Percentiles rank a stretch among this genome's conserved stretches.
Conservation (phyloP, 257 asterid genomes). For the Scutellaria baicalensis region DNA sequence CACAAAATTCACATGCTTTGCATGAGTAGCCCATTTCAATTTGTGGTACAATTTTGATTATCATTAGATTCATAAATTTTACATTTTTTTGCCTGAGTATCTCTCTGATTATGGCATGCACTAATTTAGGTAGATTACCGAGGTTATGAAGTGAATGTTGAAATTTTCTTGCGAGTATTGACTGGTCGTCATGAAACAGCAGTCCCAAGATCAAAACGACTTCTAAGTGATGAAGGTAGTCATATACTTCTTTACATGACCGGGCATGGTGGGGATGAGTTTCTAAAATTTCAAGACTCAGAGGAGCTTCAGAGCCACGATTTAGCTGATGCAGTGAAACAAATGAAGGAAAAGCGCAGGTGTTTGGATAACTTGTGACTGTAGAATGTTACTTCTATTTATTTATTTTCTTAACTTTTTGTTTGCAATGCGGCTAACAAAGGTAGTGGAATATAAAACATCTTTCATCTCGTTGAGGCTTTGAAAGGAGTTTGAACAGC, state of each 20-base stretch:
- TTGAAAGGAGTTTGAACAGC: constrained; percentile 1
- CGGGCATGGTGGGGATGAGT: constrained; percentile 98
- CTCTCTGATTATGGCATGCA: constrained; percentile 24
- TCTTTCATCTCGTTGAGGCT: constrained; percentile 3
- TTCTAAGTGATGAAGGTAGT: constrained; percentile 97
- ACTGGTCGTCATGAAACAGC: constrained; percentile 94
- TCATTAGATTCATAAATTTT: not conserved
- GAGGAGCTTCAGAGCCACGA: constrained; percentile 99
- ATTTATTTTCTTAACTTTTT: no score
- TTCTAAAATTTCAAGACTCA: constrained; percentile 93
- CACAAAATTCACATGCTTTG: not conserved
- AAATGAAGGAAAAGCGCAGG: constrained; percentile 99
- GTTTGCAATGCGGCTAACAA: not conserved
- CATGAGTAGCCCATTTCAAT: not conserved
- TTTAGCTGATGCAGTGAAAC: constrained; percentile 94
- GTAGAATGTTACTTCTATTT: not conserved
- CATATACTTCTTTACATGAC: constrained; percentile 95
- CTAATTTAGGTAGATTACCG: constrained; percentile 85
- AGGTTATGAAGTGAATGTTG: constrained; percentile 97
- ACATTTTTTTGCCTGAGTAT: not conserved
- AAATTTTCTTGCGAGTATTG: constrained; percentile 72
- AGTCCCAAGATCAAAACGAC: constrained; percentile 95
- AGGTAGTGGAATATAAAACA: not conserved
- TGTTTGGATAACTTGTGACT: constrained; percentile 9
- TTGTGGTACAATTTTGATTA: constrained; percentile 2